Evolutionary conservation across 2,329 filamentous ascomycete species (phyloP).

Genomic region (Colletotrichum paranaense): DNA sequence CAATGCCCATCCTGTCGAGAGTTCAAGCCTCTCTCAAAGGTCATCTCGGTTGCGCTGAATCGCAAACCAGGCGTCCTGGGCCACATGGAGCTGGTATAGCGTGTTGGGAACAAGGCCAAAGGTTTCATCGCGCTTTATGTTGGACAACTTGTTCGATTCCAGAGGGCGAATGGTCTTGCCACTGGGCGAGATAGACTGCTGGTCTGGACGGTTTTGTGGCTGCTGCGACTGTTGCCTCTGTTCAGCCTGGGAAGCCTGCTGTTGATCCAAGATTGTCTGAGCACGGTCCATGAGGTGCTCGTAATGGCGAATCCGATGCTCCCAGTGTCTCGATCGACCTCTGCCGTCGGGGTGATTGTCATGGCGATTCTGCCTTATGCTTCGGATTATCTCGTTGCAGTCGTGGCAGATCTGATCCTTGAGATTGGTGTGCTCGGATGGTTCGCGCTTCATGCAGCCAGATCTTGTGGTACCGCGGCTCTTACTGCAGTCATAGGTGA

Average conservation of each 20-base stretch:
- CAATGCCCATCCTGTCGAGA: neutral
- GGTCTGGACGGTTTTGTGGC: slow-evolving; percentile 8
- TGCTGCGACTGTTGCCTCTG: neutral
- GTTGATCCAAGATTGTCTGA: neutral
- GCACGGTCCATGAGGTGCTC: neutral
- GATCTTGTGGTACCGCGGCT: neutral
- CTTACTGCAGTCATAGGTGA: slow-evolving; percentile 28
- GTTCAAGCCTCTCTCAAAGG: neutral
- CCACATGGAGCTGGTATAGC: slow-evolving; percentile 12
- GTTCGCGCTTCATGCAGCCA: neutral
- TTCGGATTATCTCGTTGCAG: slow-evolving; percentile 14
- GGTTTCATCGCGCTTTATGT: slow-evolving; percentile 37
- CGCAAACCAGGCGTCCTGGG: neutral
- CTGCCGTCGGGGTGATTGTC: no score
- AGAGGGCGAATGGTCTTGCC: slow-evolving; percentile 28
- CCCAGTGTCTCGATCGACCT: neutral
- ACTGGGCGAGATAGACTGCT: slow-evolving; percentile 3
- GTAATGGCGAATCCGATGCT: neutral
- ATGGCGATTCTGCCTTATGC: neutral
- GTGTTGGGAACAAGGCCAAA: slow-evolving; percentile 8
- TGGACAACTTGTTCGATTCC: slow-evolving; percentile 30
- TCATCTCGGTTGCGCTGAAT: neutral
- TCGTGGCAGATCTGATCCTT: slow-evolving; percentile 35
- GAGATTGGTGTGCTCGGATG: slow-evolving; percentile 16
- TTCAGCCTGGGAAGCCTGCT: neutral